Base-by-base conservation (phyloP, 1,139 yeast genomes). In the Kluyveromyces sp. region DNA sequence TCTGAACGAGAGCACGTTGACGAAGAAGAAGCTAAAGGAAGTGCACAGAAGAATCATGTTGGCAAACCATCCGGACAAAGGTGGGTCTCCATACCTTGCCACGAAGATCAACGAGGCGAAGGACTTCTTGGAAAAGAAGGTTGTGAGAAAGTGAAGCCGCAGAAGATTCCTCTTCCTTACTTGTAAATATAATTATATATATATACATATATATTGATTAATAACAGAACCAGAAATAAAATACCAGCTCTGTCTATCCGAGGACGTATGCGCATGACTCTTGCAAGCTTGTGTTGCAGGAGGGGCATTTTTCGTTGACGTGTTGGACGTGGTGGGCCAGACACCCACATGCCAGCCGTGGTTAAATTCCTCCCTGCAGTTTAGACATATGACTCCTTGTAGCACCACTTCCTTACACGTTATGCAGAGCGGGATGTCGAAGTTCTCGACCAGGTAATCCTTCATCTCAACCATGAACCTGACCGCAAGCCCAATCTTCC, bases 91-190 rank as follows among this genome's bases (percentile, higher is more conserved):
- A 36, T 90, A 79, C 61, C 67, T 92, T 63, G 98, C 98, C 50
- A 90, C 97, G 42, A 92, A 92, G 73, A 89, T 92, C 56, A 92
- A 92, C 66, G 97, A 92, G 70, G 97, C 98, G 46, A 92, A 92
- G 67, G 96, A 89, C 60, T 83, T 89, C 64, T 74, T 92, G 63
- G 95, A 87, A 57, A 89, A 88, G 70, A 79, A 90, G 42, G 62
- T 58, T 15, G 45, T 58, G 35, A 53, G 57, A 36, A 58, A 56
- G 43, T 58, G 43, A 49, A 10, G 28, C 6, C 8, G 4, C 8
- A 15, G 21, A 15, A 15, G 21, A 15, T 15, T 15, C 21, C 21
- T 15, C 21, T n/a, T 30, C 32, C 32, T 28, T 25, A 21, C 35
- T 21, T 34, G 40, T 36, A 37, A 25, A 29, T 33, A 25, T 25